phyloP scores from a whole-genome alignment of 2,329 filamentous ascomycete genomes.

The Camptophora hylomeconis region DNA sequence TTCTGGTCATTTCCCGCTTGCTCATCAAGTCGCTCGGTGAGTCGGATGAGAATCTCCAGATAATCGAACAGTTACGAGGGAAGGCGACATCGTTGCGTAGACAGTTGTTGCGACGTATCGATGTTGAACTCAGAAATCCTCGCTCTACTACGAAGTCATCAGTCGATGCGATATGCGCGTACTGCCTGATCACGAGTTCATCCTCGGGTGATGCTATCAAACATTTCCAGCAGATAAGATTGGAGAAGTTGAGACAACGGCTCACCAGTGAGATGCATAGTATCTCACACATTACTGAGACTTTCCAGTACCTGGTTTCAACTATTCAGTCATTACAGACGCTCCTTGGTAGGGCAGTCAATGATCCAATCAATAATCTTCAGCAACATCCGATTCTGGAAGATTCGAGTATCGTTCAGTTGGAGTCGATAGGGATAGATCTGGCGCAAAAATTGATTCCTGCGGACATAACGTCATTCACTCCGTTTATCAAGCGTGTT shows the following conservation, averaged over 20 bases:
- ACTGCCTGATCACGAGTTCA: constrained; percentile 68
- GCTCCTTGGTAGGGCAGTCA: constrained; percentile 59
- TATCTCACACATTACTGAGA: constrained; percentile 44
- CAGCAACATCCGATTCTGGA: constrained; percentile 59
- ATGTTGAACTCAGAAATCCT: constrained; percentile 37
- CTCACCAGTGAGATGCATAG: constrained; percentile 40
- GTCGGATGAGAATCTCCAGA: constrained; percentile 30
- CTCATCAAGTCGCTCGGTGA: constrained; percentile 61
- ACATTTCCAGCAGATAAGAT: constrained; percentile 64
- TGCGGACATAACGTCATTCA: constrained; percentile 72
- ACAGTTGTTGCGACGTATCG: constrained; percentile 52
- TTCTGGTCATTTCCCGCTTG: constrained; percentile 62
- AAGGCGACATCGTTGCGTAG: constrained; percentile 49
- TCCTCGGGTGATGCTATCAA: constrained; percentile 65
- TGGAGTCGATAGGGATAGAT: constrained; percentile 50
- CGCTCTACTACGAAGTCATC: constrained; percentile 37
- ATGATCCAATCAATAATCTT: constrained; percentile 53
- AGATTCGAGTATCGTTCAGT: constrained; percentile 50
- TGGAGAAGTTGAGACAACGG: constrained; percentile 51
- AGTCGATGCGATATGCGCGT: constrained; percentile 65
- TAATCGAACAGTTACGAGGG: constrained; percentile 51
- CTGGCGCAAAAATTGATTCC: constrained; percentile 67
- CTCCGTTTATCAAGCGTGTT: constrained; percentile 73
- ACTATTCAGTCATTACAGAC: constrained; percentile 68
- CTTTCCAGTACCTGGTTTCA: constrained; percentile 59